Evolutionary conservation across 2,329 filamentous ascomycete genomes (phyloP).

Genomic region (Aquanectria penicillioides): DNA sequence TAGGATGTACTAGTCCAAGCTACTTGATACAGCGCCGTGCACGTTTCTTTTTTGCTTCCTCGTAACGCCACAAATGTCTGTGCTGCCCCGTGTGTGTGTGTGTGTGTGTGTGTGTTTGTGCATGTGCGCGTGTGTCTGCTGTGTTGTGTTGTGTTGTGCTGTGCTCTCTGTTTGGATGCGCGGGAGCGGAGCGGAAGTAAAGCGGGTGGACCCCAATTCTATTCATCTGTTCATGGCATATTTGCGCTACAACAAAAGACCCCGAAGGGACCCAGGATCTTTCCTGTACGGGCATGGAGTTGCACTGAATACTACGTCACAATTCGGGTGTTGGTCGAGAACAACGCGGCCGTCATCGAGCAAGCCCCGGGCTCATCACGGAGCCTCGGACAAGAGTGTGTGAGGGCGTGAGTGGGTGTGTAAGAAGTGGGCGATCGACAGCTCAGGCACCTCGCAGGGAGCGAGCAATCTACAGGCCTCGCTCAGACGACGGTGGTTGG

Average conservation of each 20-base stretch:
- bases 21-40: conserved; percentile 27
- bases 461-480: neutral
- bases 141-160: conserved; percentile 12
- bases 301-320: neutral
- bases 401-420: neutral
- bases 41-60: conserved; percentile 36
- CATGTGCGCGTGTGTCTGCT: too few relatives aligned
- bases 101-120: neutral
- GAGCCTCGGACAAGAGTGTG: neutral
- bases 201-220: neutral
- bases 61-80: conserved; percentile 40
- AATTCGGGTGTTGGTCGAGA: neutral
- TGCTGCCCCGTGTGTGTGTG: conserved; percentile 27
- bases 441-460: too few relatives aligned
- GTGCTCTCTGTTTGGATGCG: neutral
- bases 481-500: neutral
- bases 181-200: conserved; percentile 1
- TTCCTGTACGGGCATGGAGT: neutral
- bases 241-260: conserved; percentile 21
- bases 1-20: conserved; percentile 10
- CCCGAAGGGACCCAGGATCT: conserved; percentile 3
- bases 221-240: conserved; percentile 1
- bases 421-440: conserved; percentile 1
- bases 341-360: neutral
- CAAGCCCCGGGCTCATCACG: neutral